Evolutionary conservation across 2,329 filamentous ascomycete genomes (phyloP), one percentile per base, ranked within the genome.

Genomic region (Paracorniculantispora psalliotae): DNA sequence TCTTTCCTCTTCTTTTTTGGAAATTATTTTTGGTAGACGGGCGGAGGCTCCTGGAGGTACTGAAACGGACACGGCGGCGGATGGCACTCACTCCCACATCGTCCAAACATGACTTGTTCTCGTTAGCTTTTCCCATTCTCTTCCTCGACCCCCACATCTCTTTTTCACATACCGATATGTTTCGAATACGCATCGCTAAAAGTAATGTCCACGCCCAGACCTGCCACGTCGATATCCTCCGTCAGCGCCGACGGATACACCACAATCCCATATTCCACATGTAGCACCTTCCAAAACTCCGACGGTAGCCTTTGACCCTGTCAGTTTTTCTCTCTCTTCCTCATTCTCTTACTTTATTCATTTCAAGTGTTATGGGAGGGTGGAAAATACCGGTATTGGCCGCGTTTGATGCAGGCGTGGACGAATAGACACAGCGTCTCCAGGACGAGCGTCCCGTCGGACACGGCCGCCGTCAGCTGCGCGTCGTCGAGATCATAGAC

Each of bases 401-500:
- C 72, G 8, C 63, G 66, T 64, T 71, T 75, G 52, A 75, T 62
- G 44, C 72, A 73, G 25, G 72, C 68, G 56, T 75, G 73, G 25
- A 75, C 66, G 54, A 75, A 75, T n/a, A 75, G 60, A 47, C 73
- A 75, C 15, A 73, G 65, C 8, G 73, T 75, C 64, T 75, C 73
- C 35, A 75, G 64, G 13, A 75, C 67, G 23, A 75, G 59, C 10
- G 63, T 65, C 4, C 73, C 73, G 28, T 72, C 68, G 9, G 67
- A 64, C 47, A 67, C 63, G 0, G 71, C 72, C 17, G 64, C 63
- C 28, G 71, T 67, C 25, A 75, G 64, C 61, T 74, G 66, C 19
- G 69, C 65, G n/a, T 67, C 66, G n/a, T 70, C 63, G 52, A 72
- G 66, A 25, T 67, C 64, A 47, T 71, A 64, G 17, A 75, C 65